A percentile compares a stretch with the other conserved stretches of the same genome.
Conservation (phyloP, 805 yeast species). For the Kuraishia floccosa region DNA sequence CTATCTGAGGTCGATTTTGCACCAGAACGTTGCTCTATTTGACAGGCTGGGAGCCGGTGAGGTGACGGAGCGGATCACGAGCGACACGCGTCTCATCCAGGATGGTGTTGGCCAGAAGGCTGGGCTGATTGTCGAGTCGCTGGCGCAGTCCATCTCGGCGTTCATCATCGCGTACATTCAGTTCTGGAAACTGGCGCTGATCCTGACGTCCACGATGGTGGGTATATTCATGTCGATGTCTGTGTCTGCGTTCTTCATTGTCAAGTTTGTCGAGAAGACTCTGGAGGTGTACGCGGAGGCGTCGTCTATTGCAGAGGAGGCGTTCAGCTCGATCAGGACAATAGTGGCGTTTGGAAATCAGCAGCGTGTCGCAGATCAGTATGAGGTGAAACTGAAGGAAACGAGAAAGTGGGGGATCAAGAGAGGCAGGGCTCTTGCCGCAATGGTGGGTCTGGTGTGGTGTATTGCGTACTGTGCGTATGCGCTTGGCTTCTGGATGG, state of each 20-base stretch:
- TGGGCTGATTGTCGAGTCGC: conserved; percentile 23
- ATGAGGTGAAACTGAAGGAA: conserved; percentile 14
- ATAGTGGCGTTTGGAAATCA: conserved; percentile 29
- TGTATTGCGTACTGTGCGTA: conserved; percentile 20
- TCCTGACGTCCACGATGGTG: conserved; percentile 16
- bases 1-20: conserved; percentile 20
- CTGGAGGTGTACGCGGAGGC: not conserved
- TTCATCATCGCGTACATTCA: conserved; percentile 12
- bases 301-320: conserved; percentile 25
- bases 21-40: conserved; percentile 28
- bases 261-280: no score
- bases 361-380: conserved; percentile 17
- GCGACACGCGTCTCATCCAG: conserved; percentile 25
- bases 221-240: not conserved
- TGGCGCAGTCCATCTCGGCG: conserved; percentile 24
- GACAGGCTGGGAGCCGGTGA: conserved; percentile 29
- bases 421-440: conserved; percentile 15
- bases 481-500: conserved; percentile 29
- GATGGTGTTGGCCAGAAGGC: conserved; percentile 29
- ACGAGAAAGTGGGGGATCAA: conserved; percentile 12
- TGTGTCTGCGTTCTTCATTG: no score
- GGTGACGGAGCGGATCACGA: conserved; percentile 27
- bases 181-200: conserved; percentile 21
- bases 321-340: conserved; percentile 25
- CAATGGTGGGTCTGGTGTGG: conserved; percentile 25